These are phyloP conservation scores for Neophaeococcomyces aloes DNA, from an alignment of 2,329 filamentous ascomycete genomes.

Conservation along the genomic window DNA sequence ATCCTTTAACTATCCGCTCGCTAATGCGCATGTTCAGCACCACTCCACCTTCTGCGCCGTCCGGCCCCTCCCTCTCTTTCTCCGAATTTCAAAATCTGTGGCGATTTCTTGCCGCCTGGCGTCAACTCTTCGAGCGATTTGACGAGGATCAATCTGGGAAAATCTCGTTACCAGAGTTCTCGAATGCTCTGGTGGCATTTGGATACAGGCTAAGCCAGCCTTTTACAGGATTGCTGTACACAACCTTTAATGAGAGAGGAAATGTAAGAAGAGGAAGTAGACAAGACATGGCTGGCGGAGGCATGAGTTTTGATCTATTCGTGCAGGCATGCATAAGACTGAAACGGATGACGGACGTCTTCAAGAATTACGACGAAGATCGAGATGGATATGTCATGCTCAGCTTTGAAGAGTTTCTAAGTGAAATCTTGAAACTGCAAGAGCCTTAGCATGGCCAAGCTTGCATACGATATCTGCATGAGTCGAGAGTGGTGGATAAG, in stretches of 20 bases:
- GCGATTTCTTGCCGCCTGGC: slow-evolving; percentile 92
- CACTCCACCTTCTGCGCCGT: slow-evolving; percentile 15
- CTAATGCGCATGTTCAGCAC: slow-evolving; percentile 92
- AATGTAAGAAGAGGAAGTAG: slow-evolving; percentile 32
- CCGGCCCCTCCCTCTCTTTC: slow-evolving; percentile 73
- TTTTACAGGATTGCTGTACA: slow-evolving; percentile 78
- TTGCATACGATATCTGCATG: no score
- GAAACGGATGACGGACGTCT: slow-evolving; percentile 98
- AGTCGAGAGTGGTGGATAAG: no score
- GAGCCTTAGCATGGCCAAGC: no score
- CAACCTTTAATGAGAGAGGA: slow-evolving; percentile 61
- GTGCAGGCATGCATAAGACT: slow-evolving; percentile 94
- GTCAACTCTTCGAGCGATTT: slow-evolving; percentile 88
- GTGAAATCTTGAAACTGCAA: slow-evolving; percentile 26
- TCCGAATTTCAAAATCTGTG: slow-evolving; percentile 94
- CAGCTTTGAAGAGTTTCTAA: slow-evolving; percentile 71
- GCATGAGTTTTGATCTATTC: slow-evolving; percentile 89
- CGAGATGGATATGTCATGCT: slow-evolving; percentile 84
- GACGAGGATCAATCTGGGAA: slow-evolving; percentile 78
- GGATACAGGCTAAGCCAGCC: slow-evolving; percentile 77
- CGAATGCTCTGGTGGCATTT: slow-evolving; percentile 81
- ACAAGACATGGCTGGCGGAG: slow-evolving; percentile 39
- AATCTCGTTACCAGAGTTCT: slow-evolving; percentile 79
- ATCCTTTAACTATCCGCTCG: slow-evolving; percentile 88
- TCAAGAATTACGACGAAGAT: slow-evolving; percentile 97